Base-by-base conservation (phyloP, 192 early-diverging fungal genomes). In the Backusella parvicylindrica region DNA sequence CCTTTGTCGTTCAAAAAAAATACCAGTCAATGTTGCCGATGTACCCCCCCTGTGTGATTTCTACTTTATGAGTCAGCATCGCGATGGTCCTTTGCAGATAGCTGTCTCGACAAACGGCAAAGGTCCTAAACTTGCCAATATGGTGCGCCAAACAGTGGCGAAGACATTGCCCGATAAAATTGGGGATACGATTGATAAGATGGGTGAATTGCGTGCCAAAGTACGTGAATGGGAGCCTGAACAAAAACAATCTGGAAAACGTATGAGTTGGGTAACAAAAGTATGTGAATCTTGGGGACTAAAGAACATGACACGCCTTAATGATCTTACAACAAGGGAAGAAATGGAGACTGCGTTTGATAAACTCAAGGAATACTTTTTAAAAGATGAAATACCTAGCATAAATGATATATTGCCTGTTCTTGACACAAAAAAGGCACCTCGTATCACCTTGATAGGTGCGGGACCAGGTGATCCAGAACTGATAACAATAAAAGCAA, bases 21-120 rank as follows among this genome's bases (percentile, higher is more conserved):
- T 96, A 33, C 95, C 95, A 3, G 94, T 97, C 30, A 97, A 98
- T 76, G 94, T 94, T 23, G 95, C 96, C 0, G 96, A 97, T 75
- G 92, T 97, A 33, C 95, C 95, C 23, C 90, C 91, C 11, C 77
- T 94, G 72, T 98, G 95, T 77, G 94, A 96, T 74, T 98, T 98
- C 82, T 97, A 92, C 82, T 96, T 98, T 82, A 94, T 95, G 84
- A 93, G 93, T 35, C 91, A 91, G 28, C 89, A 93, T 76, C 81
- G 93, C 23, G 93, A 95, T 68, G 89, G 91, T 69, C 91, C 92
- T 40, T 84, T 96, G n/a, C 96, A 97, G 77, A 89, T 98, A 71
- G 94, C 92, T 4, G 92, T 98, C 16, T 93, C 92, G 33, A 95
- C 95, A 2, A 95, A 95, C 68, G 95, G 94, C 0, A 89, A 94